Evolutionary conservation across 768 basidiomycete genomes (phyloP).

Genomic region (Trametes cubensis): DNA sequence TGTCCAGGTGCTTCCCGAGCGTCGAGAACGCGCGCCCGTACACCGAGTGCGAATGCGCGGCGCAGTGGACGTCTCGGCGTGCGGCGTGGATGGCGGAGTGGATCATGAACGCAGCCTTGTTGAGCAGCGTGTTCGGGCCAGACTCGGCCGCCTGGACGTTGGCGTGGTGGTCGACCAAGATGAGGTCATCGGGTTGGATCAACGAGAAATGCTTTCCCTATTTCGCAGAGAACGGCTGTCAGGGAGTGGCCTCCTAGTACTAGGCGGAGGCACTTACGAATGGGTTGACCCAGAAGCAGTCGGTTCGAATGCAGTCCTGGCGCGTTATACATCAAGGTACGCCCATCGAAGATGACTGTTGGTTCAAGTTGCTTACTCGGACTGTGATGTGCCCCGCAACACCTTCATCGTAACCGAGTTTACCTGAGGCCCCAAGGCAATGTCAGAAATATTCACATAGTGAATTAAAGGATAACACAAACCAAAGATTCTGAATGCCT

Average conservation of each 20-base stretch:
- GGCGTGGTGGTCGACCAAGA: slow-evolving; percentile 47
- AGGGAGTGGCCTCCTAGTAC: background rate
- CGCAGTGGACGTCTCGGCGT: slow-evolving; percentile 41
- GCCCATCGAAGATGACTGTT: background rate
- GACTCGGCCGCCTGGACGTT: slow-evolving; percentile 36
- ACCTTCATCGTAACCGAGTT: slow-evolving; percentile 50
- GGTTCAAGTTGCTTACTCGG: slow-evolving; percentile 28
- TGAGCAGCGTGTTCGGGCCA: slow-evolving; percentile 38
- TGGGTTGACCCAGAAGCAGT: slow-evolving; percentile 54
- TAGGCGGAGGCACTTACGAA: slow-evolving; percentile 33
- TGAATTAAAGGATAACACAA: background rate
- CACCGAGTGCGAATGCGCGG: slow-evolving; percentile 39
- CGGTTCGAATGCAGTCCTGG: slow-evolving; percentile 43
- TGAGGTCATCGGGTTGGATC: slow-evolving; percentile 47
- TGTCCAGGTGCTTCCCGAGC: slow-evolving; percentile 36
- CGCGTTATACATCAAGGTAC: background rate
- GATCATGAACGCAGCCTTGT: slow-evolving; percentile 44
- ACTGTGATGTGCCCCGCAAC: slow-evolving; percentile 56
- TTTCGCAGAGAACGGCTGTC: background rate
- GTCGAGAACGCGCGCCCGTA: slow-evolving; percentile 44
- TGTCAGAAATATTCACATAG: background rate
- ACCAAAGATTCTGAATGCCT: slow-evolving; percentile 51
- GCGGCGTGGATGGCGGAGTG: slow-evolving; percentile 39
- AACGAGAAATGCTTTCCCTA: slow-evolving; percentile 50
- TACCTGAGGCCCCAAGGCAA: slow-evolving; percentile 7